Conservation (phyloP, 441 rosid species). For the Erodium texanum region DNA sequence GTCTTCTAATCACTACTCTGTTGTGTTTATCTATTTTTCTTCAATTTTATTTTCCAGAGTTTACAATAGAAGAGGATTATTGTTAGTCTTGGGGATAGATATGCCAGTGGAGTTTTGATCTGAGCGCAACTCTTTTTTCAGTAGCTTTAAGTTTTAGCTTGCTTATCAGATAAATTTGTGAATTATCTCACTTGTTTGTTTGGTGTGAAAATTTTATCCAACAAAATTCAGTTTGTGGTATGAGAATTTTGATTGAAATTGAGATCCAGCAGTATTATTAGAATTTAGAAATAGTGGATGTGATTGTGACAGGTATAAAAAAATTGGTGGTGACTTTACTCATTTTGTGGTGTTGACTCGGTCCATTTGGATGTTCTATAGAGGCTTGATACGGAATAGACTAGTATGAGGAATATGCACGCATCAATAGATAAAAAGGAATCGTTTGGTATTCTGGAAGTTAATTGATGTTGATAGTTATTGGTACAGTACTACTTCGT, state of each 20-base stretch:
- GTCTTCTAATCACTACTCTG: neutral
- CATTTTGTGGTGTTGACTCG: conserved; percentile 3
- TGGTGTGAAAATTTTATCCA: neutral
- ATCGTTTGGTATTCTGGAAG: conserved; percentile 5
- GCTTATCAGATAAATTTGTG: neutral
- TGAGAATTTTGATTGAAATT: neutral
- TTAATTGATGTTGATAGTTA: neutral
- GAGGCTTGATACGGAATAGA: neutral
- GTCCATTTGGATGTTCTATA: neutral
- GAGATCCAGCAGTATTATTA: neutral
- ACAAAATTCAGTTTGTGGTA: neutral
- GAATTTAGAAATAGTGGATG: neutral
- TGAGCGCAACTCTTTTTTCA: too few relatives aligned
- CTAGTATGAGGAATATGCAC: neutral
- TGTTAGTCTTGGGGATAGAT: neutral
- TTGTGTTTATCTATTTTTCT: neutral
- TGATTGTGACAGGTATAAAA: neutral
- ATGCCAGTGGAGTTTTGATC: neutral
- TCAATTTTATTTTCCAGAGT: neutral
- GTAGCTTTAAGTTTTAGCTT: neutral
- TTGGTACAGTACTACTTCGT: neutral
- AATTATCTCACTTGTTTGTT: neutral
- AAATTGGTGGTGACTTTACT: neutral
- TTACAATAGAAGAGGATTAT: conserved; percentile 3
- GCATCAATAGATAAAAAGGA: neutral